phyloP scores from a whole-genome alignment of 768 basidiomycete species.

The Lactarius deliciosus region DNA sequence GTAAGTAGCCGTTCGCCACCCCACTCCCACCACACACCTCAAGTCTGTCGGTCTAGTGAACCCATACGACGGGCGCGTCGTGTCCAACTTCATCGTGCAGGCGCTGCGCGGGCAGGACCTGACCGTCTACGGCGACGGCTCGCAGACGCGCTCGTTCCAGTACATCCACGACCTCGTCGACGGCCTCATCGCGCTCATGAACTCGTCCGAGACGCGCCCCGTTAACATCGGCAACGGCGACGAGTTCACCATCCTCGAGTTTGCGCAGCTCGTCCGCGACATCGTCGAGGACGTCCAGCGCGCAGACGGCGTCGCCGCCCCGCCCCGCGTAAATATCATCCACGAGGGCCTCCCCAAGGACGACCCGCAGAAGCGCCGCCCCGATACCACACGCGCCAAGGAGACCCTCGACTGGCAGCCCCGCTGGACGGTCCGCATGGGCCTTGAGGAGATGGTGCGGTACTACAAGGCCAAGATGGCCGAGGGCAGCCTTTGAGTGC shows the following conservation, averaged over 20 bases:
- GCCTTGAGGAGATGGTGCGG: conserved; percentile 90
- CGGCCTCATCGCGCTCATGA: conserved; percentile 92
- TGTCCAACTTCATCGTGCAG: conserved; percentile 98
- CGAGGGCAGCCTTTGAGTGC: conserved; percentile 67
- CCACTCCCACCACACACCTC: conserved; percentile 12
- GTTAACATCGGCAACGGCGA: conserved; percentile 96
- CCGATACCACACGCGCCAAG: conserved; percentile 91
- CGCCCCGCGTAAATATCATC: conserved; percentile 61
- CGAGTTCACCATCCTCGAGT: conserved; percentile 94
- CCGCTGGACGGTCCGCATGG: conserved; percentile 89
- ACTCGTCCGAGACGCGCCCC: conserved; percentile 87
- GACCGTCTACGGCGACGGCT: conserved; percentile 94
- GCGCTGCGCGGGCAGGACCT: conserved; percentile 95
- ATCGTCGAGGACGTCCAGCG: conserved; percentile 91
- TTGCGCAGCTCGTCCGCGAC: conserved; percentile 88
- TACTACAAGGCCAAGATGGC: conserved; percentile 91
- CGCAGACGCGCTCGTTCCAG: conserved; percentile 93
- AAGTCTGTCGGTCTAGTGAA: conserved; percentile 60
- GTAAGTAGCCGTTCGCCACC: conserved; percentile 42
- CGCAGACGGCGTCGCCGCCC: conserved; percentile 63
- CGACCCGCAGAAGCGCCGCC: conserved; percentile 91
- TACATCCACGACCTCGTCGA: conserved; percentile 98
- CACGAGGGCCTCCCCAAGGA: conserved; percentile 84
- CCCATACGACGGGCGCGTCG: conserved; percentile 94
- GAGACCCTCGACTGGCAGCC: conserved; percentile 86